These are phyloP conservation scores for Pyrenula massariospora DNA, from an alignment of 495 filamentous ascomycete species.

Conservation along the genomic window DNA sequence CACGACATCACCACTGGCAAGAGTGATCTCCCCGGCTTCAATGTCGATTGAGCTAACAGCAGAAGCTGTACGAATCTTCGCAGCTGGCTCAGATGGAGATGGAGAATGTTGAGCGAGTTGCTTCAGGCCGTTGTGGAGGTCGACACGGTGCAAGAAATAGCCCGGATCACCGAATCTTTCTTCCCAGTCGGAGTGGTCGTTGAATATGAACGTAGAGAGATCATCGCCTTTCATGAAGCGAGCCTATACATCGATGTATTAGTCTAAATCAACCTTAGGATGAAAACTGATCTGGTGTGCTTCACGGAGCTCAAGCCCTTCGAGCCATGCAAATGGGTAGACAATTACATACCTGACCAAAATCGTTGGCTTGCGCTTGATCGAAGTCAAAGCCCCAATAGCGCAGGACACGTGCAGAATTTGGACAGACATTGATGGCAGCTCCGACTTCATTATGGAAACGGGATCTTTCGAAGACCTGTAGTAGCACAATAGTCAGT, in stretches of 20 bases:
- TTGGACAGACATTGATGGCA: slow-evolving; percentile 38
- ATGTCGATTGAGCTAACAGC: slow-evolving; percentile 20
- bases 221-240: slow-evolving; percentile 6
- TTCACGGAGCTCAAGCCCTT: no score
- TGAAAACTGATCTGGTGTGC: no score
- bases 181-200: slow-evolving; percentile 8
- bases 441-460: slow-evolving; percentile 46
- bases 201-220: slow-evolving; percentile 6
- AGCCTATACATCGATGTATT: no score
- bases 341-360: not conserved
- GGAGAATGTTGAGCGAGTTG: slow-evolving; percentile 20
- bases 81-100: slow-evolving; percentile 1
- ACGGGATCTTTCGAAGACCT: slow-evolving; percentile 37
- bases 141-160: slow-evolving; percentile 41
- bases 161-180: slow-evolving; percentile 12
- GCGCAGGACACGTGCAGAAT: slow-evolving; percentile 32
- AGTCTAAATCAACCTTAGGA: no score
- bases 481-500: not conserved
- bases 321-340: no score
- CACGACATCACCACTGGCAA: slow-evolving; percentile 19
- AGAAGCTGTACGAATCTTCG: slow-evolving; percentile 16
- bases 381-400: slow-evolving; percentile 34
- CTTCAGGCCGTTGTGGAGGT: slow-evolving; percentile 36
- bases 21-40: slow-evolving; percentile 22
- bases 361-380: slow-evolving; percentile 6